These are phyloP conservation scores for Suhomyces sp. DNA, from an alignment of 805 yeast genomes.

Conservation along the genomic window DNA sequence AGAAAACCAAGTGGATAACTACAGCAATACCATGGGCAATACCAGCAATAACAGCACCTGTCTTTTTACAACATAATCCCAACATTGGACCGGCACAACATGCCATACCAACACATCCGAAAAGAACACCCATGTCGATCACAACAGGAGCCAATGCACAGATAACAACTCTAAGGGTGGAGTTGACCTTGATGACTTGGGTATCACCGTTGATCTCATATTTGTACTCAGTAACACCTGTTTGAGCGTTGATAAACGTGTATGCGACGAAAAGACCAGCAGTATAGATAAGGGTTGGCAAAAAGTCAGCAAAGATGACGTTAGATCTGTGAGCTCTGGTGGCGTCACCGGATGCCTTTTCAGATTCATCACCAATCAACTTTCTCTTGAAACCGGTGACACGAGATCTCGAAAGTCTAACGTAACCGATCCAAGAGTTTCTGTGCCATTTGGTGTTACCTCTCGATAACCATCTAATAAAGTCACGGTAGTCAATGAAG, in stretches of 20 bases:
- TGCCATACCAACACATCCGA: constrained; percentile 73
- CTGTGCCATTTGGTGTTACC: constrained; percentile 88
- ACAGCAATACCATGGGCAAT: constrained; percentile 96
- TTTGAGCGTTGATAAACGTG: constrained; percentile 81
- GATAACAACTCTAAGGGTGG: constrained; percentile 66
- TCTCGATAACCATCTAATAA: constrained; percentile 85
- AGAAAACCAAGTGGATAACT: constrained; percentile 78
- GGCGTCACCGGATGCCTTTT: constrained; percentile 64
- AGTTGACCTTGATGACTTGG: constrained; percentile 54
- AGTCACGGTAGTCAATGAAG: constrained; percentile 94
- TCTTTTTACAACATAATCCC: constrained; percentile 93
- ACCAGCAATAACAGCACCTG: constrained; percentile 94
- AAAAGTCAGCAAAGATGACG: constrained; percentile 73
- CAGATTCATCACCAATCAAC: constrained; percentile 63
- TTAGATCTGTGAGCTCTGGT: constrained; percentile 78
- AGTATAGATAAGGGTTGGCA: constrained; percentile 69
- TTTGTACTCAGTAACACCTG: constrained; percentile 60
- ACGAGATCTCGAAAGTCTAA: constrained; percentile 77
- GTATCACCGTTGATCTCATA: constrained; percentile 30
- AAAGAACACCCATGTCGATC: constrained; percentile 81
- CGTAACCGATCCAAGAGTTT: constrained; percentile 85
- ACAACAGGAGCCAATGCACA: constrained; percentile 90
- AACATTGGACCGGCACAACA: constrained; percentile 98
- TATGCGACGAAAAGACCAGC: constrained; percentile 72
- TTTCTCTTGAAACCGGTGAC: constrained; percentile 88